A percentile compares a stretch with the other conserved stretches of the same genome.
phyloP scores from a whole-genome alignment of 495 filamentous ascomycete species.

The Aeminium ludgeri region DNA sequence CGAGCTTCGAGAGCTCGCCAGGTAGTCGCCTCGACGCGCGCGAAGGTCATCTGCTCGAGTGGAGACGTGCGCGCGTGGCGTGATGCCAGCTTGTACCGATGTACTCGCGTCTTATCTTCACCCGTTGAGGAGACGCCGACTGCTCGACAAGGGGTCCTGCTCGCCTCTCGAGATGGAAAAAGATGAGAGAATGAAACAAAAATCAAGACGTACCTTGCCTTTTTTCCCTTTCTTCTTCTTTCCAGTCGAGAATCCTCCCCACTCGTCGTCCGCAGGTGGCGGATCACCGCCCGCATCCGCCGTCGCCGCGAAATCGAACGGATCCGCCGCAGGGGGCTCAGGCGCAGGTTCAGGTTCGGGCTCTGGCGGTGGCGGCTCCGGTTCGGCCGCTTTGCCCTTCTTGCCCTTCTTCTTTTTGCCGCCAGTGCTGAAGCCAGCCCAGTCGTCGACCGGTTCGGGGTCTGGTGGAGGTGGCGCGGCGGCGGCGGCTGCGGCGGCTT shows the following conservation, averaged over 20 bases:
- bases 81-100: not conserved
- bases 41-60: too few relatives aligned
- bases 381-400: constrained; percentile 10
- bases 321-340: constrained; percentile 1
- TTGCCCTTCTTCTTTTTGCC: constrained; percentile 17
- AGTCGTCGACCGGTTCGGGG: constrained; percentile 21
- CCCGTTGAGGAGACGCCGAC: too few relatives aligned
- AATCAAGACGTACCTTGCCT: constrained; percentile 16
- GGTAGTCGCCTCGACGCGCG: too few relatives aligned
- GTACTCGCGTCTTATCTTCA: too few relatives aligned
- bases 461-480: constrained; percentile 10
- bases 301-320: constrained; percentile 8
- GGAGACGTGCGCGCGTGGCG: too few relatives aligned
- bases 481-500: constrained; percentile 4
- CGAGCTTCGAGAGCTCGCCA: too few relatives aligned
- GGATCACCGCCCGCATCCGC: constrained; percentile 8
- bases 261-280: constrained; percentile 23
- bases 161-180: not conserved
- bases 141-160: too few relatives aligned
- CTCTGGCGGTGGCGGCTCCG: not conserved
- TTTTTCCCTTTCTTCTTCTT: constrained; percentile 24
- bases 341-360: constrained; percentile 1
- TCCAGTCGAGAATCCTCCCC: constrained; percentile 22
- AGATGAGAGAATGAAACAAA: constrained; percentile 1
- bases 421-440: constrained; percentile 21